These are phyloP conservation scores for Mrakiaceae sp. DNA, from an alignment of 1,284 basidiomycete species.

Conservation along the genomic window DNA sequence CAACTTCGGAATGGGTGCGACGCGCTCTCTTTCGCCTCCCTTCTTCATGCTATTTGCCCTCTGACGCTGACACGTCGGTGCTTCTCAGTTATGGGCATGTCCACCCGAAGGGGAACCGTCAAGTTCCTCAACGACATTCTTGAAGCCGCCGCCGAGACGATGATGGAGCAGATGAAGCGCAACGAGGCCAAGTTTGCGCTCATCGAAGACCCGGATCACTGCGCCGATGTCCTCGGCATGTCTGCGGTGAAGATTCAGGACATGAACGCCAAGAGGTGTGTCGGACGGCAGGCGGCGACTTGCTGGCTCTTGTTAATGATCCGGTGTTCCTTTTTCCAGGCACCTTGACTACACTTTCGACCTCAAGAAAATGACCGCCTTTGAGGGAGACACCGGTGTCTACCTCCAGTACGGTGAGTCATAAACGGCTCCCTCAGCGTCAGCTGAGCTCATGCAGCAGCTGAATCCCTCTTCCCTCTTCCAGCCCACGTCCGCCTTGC, in stretches of 20 bases:
- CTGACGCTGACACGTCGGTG: background rate
- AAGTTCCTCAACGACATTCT: conserved; percentile 96
- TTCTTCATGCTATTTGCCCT: background rate
- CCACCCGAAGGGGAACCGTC: conserved; percentile 89
- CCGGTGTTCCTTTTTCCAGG: conserved; percentile 37
- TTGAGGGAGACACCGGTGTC: conserved; percentile 90
- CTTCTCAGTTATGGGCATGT: conserved; percentile 75
- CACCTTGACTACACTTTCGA: conserved; percentile 96
- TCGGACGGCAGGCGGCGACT: background rate
- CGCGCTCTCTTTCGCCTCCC: background rate
- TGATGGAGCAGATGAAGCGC: conserved; percentile 94
- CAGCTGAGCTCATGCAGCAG: too few relatives aligned
- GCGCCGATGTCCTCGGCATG: conserved; percentile 78
- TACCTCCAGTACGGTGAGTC: conserved; percentile 71
- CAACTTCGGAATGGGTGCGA: conserved; percentile 57
- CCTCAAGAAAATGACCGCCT: conserved; percentile 88
- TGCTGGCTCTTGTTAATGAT: background rate
- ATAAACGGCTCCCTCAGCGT: too few relatives aligned
- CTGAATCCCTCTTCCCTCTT: too few relatives aligned
- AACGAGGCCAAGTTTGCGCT: conserved; percentile 88
- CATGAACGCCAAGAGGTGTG: conserved; percentile 82
- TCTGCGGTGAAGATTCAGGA: conserved; percentile 98
- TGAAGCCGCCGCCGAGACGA: conserved; percentile 74
- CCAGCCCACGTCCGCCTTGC: conserved; percentile 75
- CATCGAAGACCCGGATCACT: conserved; percentile 75